phyloP scores from a whole-genome alignment of 2,329 filamentous ascomycete species.

The Fusarium dlaminii region DNA sequence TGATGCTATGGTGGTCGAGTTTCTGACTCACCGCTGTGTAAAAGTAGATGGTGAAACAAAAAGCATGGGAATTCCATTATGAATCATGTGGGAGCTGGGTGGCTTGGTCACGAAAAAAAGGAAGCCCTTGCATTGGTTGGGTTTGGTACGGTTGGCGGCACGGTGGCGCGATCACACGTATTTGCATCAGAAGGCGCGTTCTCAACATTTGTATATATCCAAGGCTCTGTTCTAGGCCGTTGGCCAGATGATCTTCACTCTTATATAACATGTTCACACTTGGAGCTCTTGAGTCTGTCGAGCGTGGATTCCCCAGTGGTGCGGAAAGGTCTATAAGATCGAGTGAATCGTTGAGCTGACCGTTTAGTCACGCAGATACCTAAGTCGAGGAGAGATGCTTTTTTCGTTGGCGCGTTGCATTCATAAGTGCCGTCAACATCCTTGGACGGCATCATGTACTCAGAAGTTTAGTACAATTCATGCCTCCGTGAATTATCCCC shows the following conservation, averaged over 20 bases:
- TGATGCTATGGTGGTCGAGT: slow-evolving; percentile 24
- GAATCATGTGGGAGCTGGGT: slow-evolving; percentile 23
- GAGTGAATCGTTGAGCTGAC: neutral
- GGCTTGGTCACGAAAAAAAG: slow-evolving; percentile 14
- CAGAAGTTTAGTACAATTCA: slow-evolving; percentile 1
- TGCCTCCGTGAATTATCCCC: slow-evolving; percentile 5
- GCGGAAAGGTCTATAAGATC: neutral
- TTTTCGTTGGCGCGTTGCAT: slow-evolving; percentile 24
- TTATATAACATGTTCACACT: slow-evolving; percentile 28
- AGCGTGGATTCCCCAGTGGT: neutral
- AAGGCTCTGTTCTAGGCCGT: slow-evolving; percentile 27
- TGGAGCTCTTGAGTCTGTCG: neutral
- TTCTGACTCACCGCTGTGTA: slow-evolving; percentile 31
- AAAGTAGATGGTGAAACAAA: slow-evolving; percentile 31
- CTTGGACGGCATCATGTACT: slow-evolving; percentile 1
- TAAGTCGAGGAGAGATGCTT: neutral
- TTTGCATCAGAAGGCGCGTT: slow-evolving; percentile 42
- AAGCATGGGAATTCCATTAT: slow-evolving; percentile 31
- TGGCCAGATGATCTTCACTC: slow-evolving; percentile 44
- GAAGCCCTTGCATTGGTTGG: slow-evolving; percentile 18
- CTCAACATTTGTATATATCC: slow-evolving; percentile 37
- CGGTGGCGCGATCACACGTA: slow-evolving; percentile 26
- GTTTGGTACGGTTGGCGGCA: slow-evolving; percentile 27
- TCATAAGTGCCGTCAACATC: slow-evolving; percentile 28
- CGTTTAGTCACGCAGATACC: neutral